Evolutionary conservation across 805 yeast species (phyloP), one percentile per base, ranked within the genome.

Genomic region (Ogataea wickerhamii): DNA sequence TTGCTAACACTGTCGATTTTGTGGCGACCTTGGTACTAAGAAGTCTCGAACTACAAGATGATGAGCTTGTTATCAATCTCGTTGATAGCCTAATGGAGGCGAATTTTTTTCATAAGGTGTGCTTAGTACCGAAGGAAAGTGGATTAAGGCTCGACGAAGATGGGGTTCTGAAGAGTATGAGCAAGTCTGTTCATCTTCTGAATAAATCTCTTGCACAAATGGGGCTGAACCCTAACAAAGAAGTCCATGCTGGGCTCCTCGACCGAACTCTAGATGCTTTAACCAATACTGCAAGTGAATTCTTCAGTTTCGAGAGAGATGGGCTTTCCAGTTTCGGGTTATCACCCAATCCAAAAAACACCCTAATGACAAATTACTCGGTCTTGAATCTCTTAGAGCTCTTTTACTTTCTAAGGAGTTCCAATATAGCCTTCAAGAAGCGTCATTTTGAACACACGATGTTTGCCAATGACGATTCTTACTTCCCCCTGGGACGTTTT

Each of bases 401-500:
- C 34, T 67, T 71, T 43, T 63, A 69, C 25, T 79, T 82, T 52
- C 58, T 80, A 28, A 71, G 71, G 41, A 76, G 73, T 47, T 68
- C 80, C 13, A 77, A 78, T 52, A 67, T 76, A 53, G 63, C 80
- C 0, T 82, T 82, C 61, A 78, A 74, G 44, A 81, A 80, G 58
- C 60, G 69, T 21, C 78, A 71, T 52, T 76, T 73, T 37, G 87
- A 82, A 53, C 86, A 81, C 47, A 62, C 78, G 33, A 65, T 82
- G 61, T 79, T 82, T 68, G 74, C 78, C 33, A 69, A 72, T 38
- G 68, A 67, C 37, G 60, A 64, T 21, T 63, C 69, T 32, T 64
- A 71, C 6, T 75, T 78, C 52, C 82, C 85, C 1, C 53, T 81
- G 19, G 67, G 59, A 8, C 53, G 60, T 38, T 64, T 71, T 32